phyloP scores from a whole-genome alignment of 768 basidiomycete genomes.

The Trametes maxima region DNA sequence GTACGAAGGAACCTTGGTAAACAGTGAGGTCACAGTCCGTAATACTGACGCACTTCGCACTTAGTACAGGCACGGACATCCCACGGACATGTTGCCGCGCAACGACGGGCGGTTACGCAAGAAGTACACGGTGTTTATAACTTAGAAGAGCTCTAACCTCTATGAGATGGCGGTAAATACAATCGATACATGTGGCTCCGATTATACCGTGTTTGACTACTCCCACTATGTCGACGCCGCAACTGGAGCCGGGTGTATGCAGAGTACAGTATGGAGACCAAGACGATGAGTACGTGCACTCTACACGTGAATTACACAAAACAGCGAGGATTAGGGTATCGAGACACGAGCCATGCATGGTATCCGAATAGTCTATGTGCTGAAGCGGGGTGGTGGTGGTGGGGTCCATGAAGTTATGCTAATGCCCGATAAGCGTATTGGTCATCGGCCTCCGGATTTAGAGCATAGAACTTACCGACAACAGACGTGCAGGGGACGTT shows the following conservation, averaged over 20 bases:
- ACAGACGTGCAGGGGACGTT: not conserved
- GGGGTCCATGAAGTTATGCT: not conserved
- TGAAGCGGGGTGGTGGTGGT: not conserved
- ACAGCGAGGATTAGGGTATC: constrained; percentile 11
- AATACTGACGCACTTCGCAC: too few relatives aligned
- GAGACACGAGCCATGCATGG: not conserved
- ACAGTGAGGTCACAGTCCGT: too few relatives aligned
- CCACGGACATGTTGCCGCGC: too few relatives aligned
- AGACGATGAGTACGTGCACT: not conserved
- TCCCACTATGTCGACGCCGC: not conserved
- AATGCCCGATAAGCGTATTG: too few relatives aligned
- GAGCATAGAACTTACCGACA: not conserved
- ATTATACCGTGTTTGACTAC: constrained; percentile 1
- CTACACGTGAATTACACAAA: constrained; percentile 4
- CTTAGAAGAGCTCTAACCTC: not conserved
- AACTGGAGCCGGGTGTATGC: not conserved
- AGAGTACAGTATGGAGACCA: not conserved
- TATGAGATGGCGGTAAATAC: not conserved
- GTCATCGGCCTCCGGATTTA: too few relatives aligned
- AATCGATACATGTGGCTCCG: constrained; percentile 2
- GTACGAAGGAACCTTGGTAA: too few relatives aligned
- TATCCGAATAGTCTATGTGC: constrained; percentile 6
- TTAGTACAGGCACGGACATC: too few relatives aligned
- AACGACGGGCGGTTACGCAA: too few relatives aligned
- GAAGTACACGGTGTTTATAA: too few relatives aligned